Percentiles rank a stretch among this genome's conserved stretches.
These are phyloP conservation scores for Elsinoe fawcettii DNA, from an alignment of 2,329 filamentous ascomycete genomes.

Conservation along the genomic window DNA sequence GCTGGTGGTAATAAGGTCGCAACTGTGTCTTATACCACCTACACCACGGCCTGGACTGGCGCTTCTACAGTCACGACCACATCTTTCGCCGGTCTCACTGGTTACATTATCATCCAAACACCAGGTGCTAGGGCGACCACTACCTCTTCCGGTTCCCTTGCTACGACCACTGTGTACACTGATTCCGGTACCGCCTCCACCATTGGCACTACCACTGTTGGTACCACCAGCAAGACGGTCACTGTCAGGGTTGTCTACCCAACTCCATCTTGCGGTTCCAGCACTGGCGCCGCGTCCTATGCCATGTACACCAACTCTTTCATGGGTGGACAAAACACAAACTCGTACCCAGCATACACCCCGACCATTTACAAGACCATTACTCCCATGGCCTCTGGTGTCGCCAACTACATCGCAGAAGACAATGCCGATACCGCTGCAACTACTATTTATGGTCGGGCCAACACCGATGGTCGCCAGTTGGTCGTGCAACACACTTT, in stretches of 20 bases:
- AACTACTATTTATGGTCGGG: slow-evolving; percentile 11
- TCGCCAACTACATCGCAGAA: slow-evolving; percentile 18
- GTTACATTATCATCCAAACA: slow-evolving; percentile 15
- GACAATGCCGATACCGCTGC: slow-evolving; percentile 15
- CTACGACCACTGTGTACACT: not conserved
- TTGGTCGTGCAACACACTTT: slow-evolving; percentile 19
- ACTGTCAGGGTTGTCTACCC: slow-evolving; percentile 2
- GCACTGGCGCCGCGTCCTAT: not conserved
- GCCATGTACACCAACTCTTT: slow-evolving; percentile 14
- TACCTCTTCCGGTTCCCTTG: not conserved
- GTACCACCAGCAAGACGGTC: not conserved
- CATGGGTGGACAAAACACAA: slow-evolving; percentile 16
- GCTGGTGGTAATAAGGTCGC: slow-evolving; percentile 13
- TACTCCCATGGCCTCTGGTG: slow-evolving; percentile 11
- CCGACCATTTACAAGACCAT: slow-evolving; percentile 18
- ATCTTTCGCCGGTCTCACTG: slow-evolving; percentile 12
- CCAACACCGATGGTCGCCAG: not conserved
- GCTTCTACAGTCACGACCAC: slow-evolving; percentile 12
- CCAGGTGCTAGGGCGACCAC: slow-evolving; percentile 9
- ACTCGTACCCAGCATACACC: slow-evolving; percentile 15
- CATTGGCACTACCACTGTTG: slow-evolving; percentile 1
- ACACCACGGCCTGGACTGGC: slow-evolving; percentile 18
- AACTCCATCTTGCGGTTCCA: not conserved
- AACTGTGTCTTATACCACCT: slow-evolving; percentile 17
- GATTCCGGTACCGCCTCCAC: not conserved